These are phyloP conservation scores for Claviceps sp. DNA, from an alignment of 2,329 filamentous ascomycete genomes.

Conservation along the genomic window DNA sequence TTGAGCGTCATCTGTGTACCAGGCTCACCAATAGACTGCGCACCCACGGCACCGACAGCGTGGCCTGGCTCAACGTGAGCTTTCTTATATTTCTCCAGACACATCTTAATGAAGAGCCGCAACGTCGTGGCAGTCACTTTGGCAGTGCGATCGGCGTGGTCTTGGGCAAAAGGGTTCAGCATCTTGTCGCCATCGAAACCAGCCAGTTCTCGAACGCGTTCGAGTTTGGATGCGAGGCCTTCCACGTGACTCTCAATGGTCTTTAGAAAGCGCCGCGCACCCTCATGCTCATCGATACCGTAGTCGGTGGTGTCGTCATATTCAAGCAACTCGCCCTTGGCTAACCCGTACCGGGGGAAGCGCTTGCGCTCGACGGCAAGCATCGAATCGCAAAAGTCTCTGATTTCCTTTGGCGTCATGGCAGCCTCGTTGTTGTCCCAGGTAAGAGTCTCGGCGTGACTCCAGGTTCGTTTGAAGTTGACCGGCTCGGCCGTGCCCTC, in stretches of 20 bases:
- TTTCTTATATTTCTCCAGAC: slow-evolving; percentile 78
- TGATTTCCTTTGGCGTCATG: slow-evolving; percentile 62
- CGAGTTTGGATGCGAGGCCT: slow-evolving; percentile 47
- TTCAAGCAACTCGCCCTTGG: slow-evolving; percentile 43
- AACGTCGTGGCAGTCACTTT: slow-evolving; percentile 72
- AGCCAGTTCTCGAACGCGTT: slow-evolving; percentile 34
- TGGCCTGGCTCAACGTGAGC: slow-evolving; percentile 90
- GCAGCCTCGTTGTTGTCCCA: slow-evolving; percentile 66
- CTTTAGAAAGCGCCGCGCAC: slow-evolving; percentile 67
- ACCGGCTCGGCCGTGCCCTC: slow-evolving; percentile 88
- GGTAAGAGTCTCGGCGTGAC: slow-evolving; percentile 61
- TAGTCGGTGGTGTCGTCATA: slow-evolving; percentile 60
- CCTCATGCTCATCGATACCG: slow-evolving; percentile 66
- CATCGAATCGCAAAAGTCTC: slow-evolving; percentile 51
- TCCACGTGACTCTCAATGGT: slow-evolving; percentile 63
- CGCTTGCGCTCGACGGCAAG: slow-evolving; percentile 55
- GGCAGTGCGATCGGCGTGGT: slow-evolving; percentile 55
- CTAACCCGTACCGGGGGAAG: slow-evolving; percentile 29
- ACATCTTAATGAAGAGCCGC: slow-evolving; percentile 63
- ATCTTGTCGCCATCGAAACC: slow-evolving; percentile 29
- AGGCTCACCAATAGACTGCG: slow-evolving; percentile 94
- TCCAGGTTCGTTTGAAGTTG: slow-evolving; percentile 82
- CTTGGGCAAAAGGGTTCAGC: slow-evolving; percentile 14
- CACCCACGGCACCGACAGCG: slow-evolving; percentile 88
- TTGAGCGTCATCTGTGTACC: slow-evolving; percentile 99